phyloP scores from a whole-genome alignment of 2,329 filamentous ascomycete species.

The Gremmenia infestans region DNA sequence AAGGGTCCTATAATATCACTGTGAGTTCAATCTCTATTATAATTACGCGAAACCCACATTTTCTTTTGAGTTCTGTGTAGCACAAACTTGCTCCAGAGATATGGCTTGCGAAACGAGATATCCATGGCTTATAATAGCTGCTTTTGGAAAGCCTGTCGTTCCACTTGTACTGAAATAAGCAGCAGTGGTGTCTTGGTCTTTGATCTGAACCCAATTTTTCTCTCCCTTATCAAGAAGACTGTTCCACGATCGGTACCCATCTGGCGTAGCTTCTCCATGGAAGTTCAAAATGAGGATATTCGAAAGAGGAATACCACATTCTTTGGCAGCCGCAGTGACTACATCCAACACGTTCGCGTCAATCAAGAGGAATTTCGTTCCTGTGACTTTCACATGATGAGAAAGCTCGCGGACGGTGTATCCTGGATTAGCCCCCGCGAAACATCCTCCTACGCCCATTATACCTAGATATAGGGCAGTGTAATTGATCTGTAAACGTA shows the following conservation, averaged over 20 bases:
- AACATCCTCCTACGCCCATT: conserved; percentile 17
- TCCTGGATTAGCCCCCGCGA: conserved; percentile 20
- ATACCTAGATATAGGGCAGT: conserved; percentile 15
- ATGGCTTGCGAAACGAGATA: conserved; percentile 9
- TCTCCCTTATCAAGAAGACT: conserved; percentile 6
- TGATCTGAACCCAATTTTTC: background rate
- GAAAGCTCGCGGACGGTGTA: conserved; percentile 15
- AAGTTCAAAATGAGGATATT: conserved; percentile 3
- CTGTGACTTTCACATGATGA: conserved; percentile 12
- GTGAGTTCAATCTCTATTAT: background rate
- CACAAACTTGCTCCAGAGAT: too few species aligned
- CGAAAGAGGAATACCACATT: conserved; percentile 15
- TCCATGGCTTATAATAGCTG: conserved; percentile 30
- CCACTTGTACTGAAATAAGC: conserved; percentile 40
- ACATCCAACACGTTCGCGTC: conserved; percentile 4
- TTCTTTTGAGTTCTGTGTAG: background rate
- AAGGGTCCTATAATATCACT: conserved; percentile 40
- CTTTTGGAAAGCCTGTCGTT: conserved; percentile 54
- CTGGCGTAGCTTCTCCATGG: background rate
- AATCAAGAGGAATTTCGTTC: conserved; percentile 14
- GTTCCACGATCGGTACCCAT: background rate
- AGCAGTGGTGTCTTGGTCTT: conserved; percentile 22
- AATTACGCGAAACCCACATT: background rate
- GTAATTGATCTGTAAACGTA: conserved; percentile 13
- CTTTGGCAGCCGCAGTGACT: conserved; percentile 13